These are phyloP conservation scores for Cladosporium sp. DNA, from an alignment of 2,329 filamentous ascomycete species.

Conservation along the genomic window DNA sequence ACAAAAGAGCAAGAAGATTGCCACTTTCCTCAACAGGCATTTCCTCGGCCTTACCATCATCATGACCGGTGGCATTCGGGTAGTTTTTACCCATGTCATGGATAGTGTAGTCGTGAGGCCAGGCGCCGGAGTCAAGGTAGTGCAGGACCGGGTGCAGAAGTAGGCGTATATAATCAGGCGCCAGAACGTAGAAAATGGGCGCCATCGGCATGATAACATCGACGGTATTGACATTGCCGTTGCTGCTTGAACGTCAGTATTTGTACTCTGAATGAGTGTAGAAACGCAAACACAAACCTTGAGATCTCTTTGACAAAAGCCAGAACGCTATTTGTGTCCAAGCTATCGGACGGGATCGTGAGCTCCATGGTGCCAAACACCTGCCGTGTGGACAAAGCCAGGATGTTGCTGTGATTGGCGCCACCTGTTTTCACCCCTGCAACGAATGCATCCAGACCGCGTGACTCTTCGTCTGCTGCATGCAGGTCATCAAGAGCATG, in stretches of 20 bases:
- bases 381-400: slow-evolving; percentile 45
- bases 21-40: slow-evolving; percentile 60
- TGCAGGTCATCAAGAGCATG: slow-evolving; percentile 40
- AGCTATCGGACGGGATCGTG: slow-evolving; percentile 43
- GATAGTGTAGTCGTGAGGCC: slow-evolving; percentile 56
- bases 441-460: slow-evolving; percentile 19
- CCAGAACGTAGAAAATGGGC: slow-evolving; percentile 36
- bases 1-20: slow-evolving; percentile 55
- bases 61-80: slow-evolving; percentile 59
- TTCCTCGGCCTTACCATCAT: slow-evolving; percentile 41
- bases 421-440: slow-evolving; percentile 16
- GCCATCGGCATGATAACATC: slow-evolving; percentile 31
- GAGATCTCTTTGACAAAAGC: slow-evolving; percentile 56
- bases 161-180: slow-evolving; percentile 41
- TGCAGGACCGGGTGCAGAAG: slow-evolving; percentile 42
- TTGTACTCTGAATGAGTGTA: not conserved
- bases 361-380: slow-evolving; percentile 49
- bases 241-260: slow-evolving; percentile 28
- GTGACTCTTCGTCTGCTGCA: slow-evolving; percentile 34
- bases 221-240: slow-evolving; percentile 31
- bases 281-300: slow-evolving; percentile 27
- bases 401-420: slow-evolving; percentile 36
- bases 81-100: slow-evolving; percentile 67
- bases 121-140: slow-evolving; percentile 45
- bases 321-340: slow-evolving; percentile 27